Evolutionary conservation across 768 basidiomycete species (phyloP).

Genomic region (Pisolithus microcarpus): DNA sequence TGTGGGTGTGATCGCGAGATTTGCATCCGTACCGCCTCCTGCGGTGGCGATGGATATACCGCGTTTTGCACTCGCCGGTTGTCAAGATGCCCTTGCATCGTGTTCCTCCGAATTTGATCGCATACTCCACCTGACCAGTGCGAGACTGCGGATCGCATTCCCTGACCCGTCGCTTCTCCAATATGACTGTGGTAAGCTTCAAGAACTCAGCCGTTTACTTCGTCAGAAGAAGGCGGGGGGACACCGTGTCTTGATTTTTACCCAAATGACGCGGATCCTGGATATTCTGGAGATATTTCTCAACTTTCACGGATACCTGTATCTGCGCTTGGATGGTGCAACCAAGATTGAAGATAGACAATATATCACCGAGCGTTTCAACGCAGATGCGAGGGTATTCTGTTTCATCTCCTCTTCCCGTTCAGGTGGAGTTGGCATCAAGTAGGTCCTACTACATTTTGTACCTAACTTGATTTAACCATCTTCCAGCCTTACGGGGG

Average conservation of each 20-base stretch:
- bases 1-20: slow-evolving; percentile 50
- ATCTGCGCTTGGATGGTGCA: slow-evolving; percentile 89
- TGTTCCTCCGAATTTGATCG: slow-evolving; percentile 52
- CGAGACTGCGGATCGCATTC: slow-evolving; percentile 89
- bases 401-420: slow-evolving; percentile 85
- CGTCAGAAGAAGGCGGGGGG: slow-evolving; percentile 81
- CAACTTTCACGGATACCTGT: slow-evolving; percentile 88
- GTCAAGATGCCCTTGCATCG: slow-evolving; percentile 19
- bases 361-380: slow-evolving; percentile 84
- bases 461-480: slow-evolving; percentile 15
- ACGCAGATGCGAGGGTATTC: slow-evolving; percentile 68
- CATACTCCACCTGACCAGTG: slow-evolving; percentile 61
- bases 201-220: slow-evolving; percentile 70
- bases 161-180: slow-evolving; percentile 85
- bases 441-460: slow-evolving; percentile 44
- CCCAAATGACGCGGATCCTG: slow-evolving; percentile 92
- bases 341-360: slow-evolving; percentile 94
- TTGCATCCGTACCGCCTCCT: slow-evolving; percentile 75
- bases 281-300: slow-evolving; percentile 93
- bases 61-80: slow-evolving; percentile 47
- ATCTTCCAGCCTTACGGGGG: slow-evolving; percentile 59
- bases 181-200: slow-evolving; percentile 95
- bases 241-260: slow-evolving; percentile 90
- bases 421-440: slow-evolving; percentile 88
- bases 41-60: slow-evolving; percentile 74